Conservation (phyloP, 371 early-diverging fungal genomes). For the Blastocladiella emersonii region DNA sequence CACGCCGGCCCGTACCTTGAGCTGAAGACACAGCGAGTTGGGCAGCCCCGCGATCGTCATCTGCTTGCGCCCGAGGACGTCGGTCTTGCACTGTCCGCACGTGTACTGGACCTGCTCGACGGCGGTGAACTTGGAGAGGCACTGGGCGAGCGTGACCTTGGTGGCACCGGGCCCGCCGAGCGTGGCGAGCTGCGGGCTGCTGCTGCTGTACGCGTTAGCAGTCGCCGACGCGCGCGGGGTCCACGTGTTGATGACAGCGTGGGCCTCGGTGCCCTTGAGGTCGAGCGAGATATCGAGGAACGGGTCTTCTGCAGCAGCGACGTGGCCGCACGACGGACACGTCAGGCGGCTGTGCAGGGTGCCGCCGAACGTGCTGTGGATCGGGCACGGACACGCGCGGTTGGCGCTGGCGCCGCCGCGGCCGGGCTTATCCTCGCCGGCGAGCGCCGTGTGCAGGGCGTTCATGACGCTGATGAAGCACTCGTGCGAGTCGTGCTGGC, state of each 20-base stretch:
- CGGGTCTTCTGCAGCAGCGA: constrained; percentile 68
- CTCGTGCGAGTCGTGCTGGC: constrained; percentile 95
- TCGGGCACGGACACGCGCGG: constrained; percentile 55
- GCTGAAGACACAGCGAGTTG: constrained; percentile 73
- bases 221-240: neutral
- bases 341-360: constrained; percentile 75
- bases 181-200: neutral
- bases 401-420: neutral
- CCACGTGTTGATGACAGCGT: constrained; percentile 5
- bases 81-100: constrained; percentile 25
- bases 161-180: neutral
- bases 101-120: constrained; percentile 27
- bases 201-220: neutral
- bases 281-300: constrained; percentile 85
- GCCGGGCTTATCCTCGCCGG: constrained; percentile 6
- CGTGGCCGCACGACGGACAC: constrained; percentile 65
- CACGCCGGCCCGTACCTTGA: constrained; percentile 44
- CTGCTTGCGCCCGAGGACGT: constrained; percentile 56
- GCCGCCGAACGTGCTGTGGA: constrained; percentile 86
- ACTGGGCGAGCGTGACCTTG: constrained; percentile 18
- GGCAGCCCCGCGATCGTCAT: constrained; percentile 70
- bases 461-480: constrained; percentile 82
- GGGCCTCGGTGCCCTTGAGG: constrained; percentile 18
- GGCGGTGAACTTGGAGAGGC: constrained; percentile 1
- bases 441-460: constrained; percentile 46